Evolutionary conservation across 1,284 basidiomycete species (phyloP).

Genomic region (Ustilago loliicola): DNA sequence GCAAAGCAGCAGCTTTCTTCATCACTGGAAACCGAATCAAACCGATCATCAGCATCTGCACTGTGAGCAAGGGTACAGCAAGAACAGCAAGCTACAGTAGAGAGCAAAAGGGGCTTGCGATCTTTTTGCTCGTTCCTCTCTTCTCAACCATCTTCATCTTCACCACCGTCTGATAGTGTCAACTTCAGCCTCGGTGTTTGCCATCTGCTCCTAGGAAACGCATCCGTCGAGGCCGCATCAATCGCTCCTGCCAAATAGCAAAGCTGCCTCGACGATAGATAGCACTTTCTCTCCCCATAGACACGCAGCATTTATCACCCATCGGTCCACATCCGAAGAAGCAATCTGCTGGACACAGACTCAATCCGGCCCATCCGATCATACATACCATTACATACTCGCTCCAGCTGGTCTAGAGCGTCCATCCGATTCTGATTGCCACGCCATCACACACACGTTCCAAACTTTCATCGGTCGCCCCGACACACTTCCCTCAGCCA

Average conservation of each 20-base stretch:
- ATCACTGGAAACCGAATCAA: background rate
- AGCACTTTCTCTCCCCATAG: background rate
- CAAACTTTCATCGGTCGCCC: background rate
- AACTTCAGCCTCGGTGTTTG: background rate
- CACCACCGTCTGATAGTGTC: background rate
- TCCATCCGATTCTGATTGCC: background rate
- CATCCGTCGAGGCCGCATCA: constrained; percentile 19
- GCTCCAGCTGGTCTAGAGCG: constrained; percentile 30
- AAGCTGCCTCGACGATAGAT: constrained; percentile 15
- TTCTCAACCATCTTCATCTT: background rate
- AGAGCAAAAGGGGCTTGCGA: background rate
- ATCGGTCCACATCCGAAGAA: background rate
- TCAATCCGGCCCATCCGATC: constrained; percentile 6
- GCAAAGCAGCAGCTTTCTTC: background rate
- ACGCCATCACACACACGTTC: background rate
- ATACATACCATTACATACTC: background rate
- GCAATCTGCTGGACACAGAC: background rate
- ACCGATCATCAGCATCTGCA: background rate
- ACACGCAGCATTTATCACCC: background rate
- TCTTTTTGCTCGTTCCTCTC: background rate
- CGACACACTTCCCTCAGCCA: background rate
- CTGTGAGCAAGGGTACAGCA: background rate
- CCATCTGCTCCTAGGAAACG: constrained; percentile 5
- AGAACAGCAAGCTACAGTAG: background rate
- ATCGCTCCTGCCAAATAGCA: constrained; percentile 3